Evolutionary conservation across 306 rosid species (phyloP).

Genomic region (Neltuma alba): DNA sequence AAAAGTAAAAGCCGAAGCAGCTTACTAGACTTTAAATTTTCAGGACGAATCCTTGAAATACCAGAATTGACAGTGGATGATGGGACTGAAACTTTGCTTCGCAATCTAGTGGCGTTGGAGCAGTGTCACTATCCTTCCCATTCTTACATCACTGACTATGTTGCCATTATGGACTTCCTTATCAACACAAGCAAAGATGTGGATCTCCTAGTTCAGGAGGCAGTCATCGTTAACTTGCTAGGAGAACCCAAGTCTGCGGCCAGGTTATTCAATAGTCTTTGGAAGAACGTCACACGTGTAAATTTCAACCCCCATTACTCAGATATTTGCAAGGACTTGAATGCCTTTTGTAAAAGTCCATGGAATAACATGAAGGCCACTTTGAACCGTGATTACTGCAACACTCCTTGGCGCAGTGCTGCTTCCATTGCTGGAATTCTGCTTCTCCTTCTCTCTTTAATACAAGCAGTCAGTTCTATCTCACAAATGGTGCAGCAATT

Average conservation of each 20-base stretch:
- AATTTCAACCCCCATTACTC: slow-evolving; percentile 18
- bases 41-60: slow-evolving; percentile 19
- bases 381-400: neutral
- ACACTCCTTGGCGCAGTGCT: slow-evolving; percentile 32
- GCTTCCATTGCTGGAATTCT: slow-evolving; percentile 33
- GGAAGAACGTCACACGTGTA: neutral
- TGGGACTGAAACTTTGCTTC: neutral
- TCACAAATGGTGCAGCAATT: neutral
- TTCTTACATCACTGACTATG: slow-evolving; percentile 32
- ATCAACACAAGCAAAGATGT: slow-evolving; percentile 35
- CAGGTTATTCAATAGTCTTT: neutral
- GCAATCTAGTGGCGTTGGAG: slow-evolving; percentile 34
- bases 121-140: slow-evolving; percentile 30
- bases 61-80: neutral
- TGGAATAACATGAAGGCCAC: slow-evolving; percentile 30
- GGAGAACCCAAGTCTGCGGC: neutral
- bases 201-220: neutral
- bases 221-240: neutral
- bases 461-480: slow-evolving; percentile 33
- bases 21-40: slow-evolving; percentile 32
- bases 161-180: slow-evolving; percentile 30
- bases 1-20: neutral
- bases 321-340: neutral
- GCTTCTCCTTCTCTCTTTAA: slow-evolving; percentile 29
- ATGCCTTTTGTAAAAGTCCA: slow-evolving; percentile 19